Evolutionary conservation across 2,329 filamentous ascomycete genomes (phyloP), one percentile per base, ranked within the genome.

Genomic region (Madurella mycetomatis): DNA sequence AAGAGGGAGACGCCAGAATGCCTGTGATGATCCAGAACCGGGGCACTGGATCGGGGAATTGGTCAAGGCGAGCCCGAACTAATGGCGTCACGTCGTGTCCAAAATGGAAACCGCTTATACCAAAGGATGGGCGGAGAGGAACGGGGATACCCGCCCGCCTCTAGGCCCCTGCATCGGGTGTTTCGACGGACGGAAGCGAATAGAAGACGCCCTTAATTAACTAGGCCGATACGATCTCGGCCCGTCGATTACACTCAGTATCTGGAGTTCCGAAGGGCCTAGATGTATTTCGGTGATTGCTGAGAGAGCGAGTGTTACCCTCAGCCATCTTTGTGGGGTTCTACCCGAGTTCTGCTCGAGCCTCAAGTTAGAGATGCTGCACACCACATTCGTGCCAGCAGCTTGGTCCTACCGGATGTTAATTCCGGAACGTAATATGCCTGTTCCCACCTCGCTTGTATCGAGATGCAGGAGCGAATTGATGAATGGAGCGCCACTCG

Each of bases 401-500:
- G 49, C 30, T 37, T 51, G 49, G 49, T 51, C 42, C 49, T 46
- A 25, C 42, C 32, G 32, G 41, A 45, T 15, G 41, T 41, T 52
- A 18, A 41, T 44, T 45, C 47, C 11, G 41, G 18, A 18, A 13
- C 31, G 8, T 13, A 41, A 37, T 34, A 34, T 16, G 30, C 9
- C 49, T 40, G 8, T 15, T 25, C 31, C n/a, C 43, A 39, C 41
- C 30, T 48, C 32, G 25, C 19, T 5, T 4, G n/a, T 19, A 54
- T 42, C 7, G 16, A 37, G 41, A 51, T 59, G 59, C 56, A 64
- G 53, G 51, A 54, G 50, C 54, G 46, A 9, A 52, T 60, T 57
- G 44, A 59, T 55, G 54, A 58, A 57, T 45, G 57, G 45, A 54
- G 56, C 53, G 51, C 52, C 49, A 54, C 52, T 59, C 54, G 60